Base-by-base conservation (phyloP, 1,284 basidiomycete genomes). In the Trichosporon asahii region DNA sequence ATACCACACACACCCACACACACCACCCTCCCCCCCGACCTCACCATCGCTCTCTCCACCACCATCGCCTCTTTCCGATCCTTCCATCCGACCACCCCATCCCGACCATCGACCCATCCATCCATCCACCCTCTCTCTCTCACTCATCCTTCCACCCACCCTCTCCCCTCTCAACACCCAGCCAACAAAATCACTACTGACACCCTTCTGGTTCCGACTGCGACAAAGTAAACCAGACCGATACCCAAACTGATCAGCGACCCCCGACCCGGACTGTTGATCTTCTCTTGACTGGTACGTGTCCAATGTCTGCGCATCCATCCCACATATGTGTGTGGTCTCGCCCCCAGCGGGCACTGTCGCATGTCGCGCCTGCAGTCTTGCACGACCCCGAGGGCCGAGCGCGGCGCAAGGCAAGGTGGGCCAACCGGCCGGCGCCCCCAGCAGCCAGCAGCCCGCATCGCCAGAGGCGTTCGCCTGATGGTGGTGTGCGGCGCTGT, bases 11-110 rank as follows among this genome's bases (percentile, higher is more conserved):
- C 55, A 7, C 49, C 49, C 49, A 25, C 49, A 23, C 23, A 27
- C 23, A 15, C 53, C 53, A 27, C 25, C 14, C 53, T 57, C 57
- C 21, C 29, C 29, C 57, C 14, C 29, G 15, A 31, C 57, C 64
- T 46, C 44, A 25, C 35, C 64, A 65, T 65, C 64, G 35, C 64
- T 29, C 64, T 65, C 25, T 44, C 29, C 27, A 55, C 37, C 66
- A 44, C 21, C n/a, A 64, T 23, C 61, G 25, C 66, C n/a, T n/a
- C n/a, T 1, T 29, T 29, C 61, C 49, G 44, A 67, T 53, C 31
- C 31, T 33, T n/a, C 55, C 35, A 8, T 63, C 35, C 31, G 55
- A 67, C 31, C 66, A 23, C 37, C 15, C 40, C 68, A 66, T 40
- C 31, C 31, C 60, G 29, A 15, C 55, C 33, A 53, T 18, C 49